Evolutionary conservation across 2,329 filamentous ascomycete genomes (phyloP).

Genomic region (Fusarium chuoi): DNA sequence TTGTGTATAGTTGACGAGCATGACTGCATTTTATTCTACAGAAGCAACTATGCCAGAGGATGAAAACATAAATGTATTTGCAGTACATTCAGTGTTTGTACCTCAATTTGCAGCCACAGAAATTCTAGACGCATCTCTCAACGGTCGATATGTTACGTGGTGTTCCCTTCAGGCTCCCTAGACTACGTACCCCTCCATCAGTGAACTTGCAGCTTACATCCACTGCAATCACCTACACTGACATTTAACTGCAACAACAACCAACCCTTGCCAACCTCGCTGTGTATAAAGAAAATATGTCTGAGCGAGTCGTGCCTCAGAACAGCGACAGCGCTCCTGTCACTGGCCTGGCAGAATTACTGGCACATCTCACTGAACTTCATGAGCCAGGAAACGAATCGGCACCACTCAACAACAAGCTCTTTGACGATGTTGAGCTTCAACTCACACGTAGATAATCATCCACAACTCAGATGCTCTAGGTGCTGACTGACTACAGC

Average conservation of each 20-base stretch:
- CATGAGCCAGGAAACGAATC: constrained; percentile 52
- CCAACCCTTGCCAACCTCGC: background rate
- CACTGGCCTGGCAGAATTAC: constrained; percentile 63
- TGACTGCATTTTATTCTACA: background rate
- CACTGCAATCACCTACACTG: background rate
- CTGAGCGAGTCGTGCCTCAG: constrained; percentile 49
- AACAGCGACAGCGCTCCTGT: constrained; percentile 52
- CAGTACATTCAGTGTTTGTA: background rate
- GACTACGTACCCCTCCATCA: constrained; percentile 13
- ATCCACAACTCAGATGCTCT: background rate
- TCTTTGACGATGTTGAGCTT: constrained; percentile 69
- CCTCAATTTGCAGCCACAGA: background rate
- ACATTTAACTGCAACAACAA: background rate
- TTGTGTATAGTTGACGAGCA: background rate
- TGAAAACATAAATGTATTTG: no score
- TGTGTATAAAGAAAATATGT: constrained; percentile 35
- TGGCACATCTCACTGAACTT: constrained; percentile 63
- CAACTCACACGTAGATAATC: constrained; percentile 62
- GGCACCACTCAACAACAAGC: constrained; percentile 56
- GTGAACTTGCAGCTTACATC: constrained; percentile 21
- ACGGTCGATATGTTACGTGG: background rate
- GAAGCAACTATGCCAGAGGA: background rate
- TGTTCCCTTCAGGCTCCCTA: constrained; percentile 14
- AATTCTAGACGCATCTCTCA: background rate
- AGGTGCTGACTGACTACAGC: constrained; percentile 49